Evolutionary conservation across 2,329 filamentous ascomycete genomes (phyloP).

Genomic region (Ophiostoma populinum): DNA sequence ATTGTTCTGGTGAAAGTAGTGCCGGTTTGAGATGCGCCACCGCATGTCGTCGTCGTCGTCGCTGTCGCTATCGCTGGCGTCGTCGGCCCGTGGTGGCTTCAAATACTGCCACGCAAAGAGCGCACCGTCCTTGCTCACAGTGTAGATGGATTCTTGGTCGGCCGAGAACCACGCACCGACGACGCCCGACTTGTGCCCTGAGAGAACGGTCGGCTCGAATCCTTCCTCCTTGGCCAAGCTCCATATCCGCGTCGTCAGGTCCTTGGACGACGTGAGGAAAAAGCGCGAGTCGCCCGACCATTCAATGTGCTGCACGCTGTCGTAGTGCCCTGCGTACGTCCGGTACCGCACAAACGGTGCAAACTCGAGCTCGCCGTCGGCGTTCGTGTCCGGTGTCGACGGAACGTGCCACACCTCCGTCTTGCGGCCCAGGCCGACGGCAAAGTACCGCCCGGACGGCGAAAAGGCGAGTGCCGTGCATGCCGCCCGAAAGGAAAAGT

Average conservation of each 20-base stretch:
- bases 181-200: slow-evolving; percentile 79
- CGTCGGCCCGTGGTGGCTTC: slow-evolving; percentile 32
- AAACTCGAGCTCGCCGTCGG: slow-evolving; percentile 75
- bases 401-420: slow-evolving; percentile 96
- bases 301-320: slow-evolving; percentile 68
- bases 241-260: slow-evolving; percentile 89
- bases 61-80: slow-evolving; percentile 37
- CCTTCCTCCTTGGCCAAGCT: slow-evolving; percentile 74
- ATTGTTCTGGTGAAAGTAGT: slow-evolving; percentile 88
- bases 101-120: slow-evolving; percentile 87
- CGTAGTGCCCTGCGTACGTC: slow-evolving; percentile 76
- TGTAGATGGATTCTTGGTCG: slow-evolving; percentile 90
- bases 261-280: slow-evolving; percentile 81
- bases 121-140: slow-evolving; percentile 92
- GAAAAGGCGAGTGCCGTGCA: slow-evolving; percentile 80
- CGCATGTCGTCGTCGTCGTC: slow-evolving; percentile 49
- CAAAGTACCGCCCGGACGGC: slow-evolving; percentile 80
- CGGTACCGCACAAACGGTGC: slow-evolving; percentile 85
- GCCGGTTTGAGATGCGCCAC: slow-evolving; percentile 80
- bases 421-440: slow-evolving; percentile 68
- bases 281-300: slow-evolving; percentile 96
- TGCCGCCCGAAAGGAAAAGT: slow-evolving; percentile 82
- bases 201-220: slow-evolving; percentile 76
- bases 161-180: slow-evolving; percentile 94
- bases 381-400: slow-evolving; percentile 64